phyloP scores from a whole-genome alignment of 176 grass and related monocot species.

The Musa itinerans region DNA sequence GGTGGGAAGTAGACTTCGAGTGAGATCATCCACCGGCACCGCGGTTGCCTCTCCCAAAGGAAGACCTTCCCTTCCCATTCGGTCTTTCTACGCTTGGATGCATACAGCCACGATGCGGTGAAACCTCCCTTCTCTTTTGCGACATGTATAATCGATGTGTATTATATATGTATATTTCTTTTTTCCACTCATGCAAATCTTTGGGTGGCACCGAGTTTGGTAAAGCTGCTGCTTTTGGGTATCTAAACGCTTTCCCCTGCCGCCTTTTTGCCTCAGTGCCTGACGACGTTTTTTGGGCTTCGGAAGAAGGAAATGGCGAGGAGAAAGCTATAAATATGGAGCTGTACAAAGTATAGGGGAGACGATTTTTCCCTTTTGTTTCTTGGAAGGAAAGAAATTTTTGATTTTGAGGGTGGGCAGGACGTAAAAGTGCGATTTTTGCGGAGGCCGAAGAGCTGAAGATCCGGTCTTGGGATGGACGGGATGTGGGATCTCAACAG shows the following conservation, averaged over 20 bases:
- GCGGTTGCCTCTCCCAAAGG: neutral
- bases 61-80: neutral
- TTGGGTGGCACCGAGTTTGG: neutral
- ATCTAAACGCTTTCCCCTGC: neutral
- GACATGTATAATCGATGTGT: neutral
- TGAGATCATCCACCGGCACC: neutral
- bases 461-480: neutral
- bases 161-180: neutral
- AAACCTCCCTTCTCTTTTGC: neutral
- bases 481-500: conserved; percentile 3
- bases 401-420: neutral
- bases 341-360: neutral
- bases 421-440: neutral
- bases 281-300: neutral
- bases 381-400: neutral
- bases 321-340: conserved; percentile 2
- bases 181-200: neutral
- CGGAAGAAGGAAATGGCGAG: neutral
- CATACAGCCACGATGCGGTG: neutral
- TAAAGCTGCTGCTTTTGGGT: neutral
- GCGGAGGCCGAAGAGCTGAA: neutral
- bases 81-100: neutral
- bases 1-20: neutral
- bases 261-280: neutral
- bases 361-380: neutral